Percentiles rank a stretch among this genome's conserved stretches.
Conservation (phyloP, 2,329 filamentous ascomycete genomes). For the Phaeosphaeria sp. region DNA sequence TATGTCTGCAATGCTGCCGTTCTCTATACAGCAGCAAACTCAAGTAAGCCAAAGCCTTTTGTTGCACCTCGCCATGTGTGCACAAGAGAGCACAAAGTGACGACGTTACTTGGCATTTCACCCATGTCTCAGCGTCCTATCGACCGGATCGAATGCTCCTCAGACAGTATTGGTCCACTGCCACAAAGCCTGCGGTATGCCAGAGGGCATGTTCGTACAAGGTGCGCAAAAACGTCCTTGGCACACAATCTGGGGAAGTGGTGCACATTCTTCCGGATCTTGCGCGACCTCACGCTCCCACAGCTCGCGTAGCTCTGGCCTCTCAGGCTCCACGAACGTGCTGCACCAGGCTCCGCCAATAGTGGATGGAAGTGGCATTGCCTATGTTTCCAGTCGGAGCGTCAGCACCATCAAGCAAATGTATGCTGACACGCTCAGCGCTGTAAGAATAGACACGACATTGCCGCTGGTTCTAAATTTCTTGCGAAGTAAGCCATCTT, state of each 20-base stretch:
- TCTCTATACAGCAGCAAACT: background rate
- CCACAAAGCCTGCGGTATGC: background rate
- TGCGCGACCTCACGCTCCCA: background rate
- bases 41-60: background rate
- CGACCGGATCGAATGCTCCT: background rate
- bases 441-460: constrained; percentile 68
- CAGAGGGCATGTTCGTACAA: background rate
- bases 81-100: background rate
- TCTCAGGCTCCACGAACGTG: background rate
- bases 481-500: constrained; percentile 66
- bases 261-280: constrained; percentile 5
- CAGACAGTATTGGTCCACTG: background rate
- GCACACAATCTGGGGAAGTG: constrained; percentile 2
- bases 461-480: constrained; percentile 72
- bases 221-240: background rate
- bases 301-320: background rate
- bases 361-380: constrained; percentile 3
- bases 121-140: background rate
- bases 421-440: constrained; percentile 68
- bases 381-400: constrained; percentile 53
- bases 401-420: constrained; percentile 66
- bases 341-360: background rate
- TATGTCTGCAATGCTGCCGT: background rate
- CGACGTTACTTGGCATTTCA: background rate
- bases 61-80: background rate